Percentiles rank a stretch among this genome's conserved stretches.
Conservation (phyloP, 306 rosid species). For the Casuarina glauca region DNA sequence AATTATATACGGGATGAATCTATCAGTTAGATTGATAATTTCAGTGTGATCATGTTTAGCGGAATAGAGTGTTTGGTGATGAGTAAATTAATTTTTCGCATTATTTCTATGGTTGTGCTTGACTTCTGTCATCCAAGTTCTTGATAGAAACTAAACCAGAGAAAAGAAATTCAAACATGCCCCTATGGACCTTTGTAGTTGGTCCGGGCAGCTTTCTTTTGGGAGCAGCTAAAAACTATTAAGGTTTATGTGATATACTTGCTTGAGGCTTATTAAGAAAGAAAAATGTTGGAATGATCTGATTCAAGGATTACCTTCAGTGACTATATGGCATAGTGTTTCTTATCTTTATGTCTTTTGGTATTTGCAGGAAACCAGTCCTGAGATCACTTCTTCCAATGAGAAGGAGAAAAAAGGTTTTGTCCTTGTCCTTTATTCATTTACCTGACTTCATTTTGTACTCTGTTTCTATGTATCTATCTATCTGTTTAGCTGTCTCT, state of each 20-base stretch:
- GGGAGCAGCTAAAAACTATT: neutral
- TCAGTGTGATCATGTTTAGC: neutral
- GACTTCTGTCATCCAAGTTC: neutral
- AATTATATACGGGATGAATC: neutral
- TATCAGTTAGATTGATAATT: neutral
- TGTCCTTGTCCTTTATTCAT: conserved; percentile 12
- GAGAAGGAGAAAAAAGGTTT: conserved; percentile 65
- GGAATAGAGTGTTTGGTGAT: neutral
- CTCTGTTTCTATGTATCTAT: conserved; percentile 5
- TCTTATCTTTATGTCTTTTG: conserved; percentile 17
- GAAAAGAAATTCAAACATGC: neutral
- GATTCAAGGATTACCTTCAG: conserved; percentile 15
- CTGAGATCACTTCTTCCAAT: conserved; percentile 39
- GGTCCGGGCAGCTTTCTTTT: neutral
- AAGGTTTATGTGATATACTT: neutral
- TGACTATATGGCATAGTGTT: neutral
- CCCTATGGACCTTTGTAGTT: neutral
- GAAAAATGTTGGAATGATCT: conserved; percentile 1
- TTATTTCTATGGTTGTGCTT: neutral
- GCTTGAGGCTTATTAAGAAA: neutral
- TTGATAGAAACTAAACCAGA: neutral
- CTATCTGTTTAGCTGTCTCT: neutral
- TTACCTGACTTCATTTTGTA: conserved; percentile 4
- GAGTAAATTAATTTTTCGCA: neutral
- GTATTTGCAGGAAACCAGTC: conserved; percentile 56